Percentiles rank a stretch among this genome's conserved stretches.
Evolutionary conservation across 148 eudicot species (phyloP).

Genomic region (Diospyros lotus): DNA sequence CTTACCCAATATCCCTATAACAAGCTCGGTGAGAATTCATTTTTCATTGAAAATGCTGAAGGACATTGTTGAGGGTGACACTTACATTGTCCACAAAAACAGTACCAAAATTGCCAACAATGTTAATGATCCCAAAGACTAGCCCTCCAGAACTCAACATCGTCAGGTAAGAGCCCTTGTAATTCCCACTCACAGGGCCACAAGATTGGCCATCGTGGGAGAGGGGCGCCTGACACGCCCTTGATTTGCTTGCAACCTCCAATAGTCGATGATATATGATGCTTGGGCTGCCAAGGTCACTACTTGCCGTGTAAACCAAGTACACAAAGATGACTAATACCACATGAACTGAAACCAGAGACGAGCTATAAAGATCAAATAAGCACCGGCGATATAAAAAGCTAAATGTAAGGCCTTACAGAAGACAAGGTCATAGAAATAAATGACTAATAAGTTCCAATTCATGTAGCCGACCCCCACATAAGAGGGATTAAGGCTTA

Average conservation of each 20-base stretch:
- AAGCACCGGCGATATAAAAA: conserved; percentile 2
- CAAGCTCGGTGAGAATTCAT: neutral
- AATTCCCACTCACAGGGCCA: conserved; percentile 81
- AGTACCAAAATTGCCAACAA: conserved; percentile 92
- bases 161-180: conserved; percentile 81
- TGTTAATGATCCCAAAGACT: conserved; percentile 87
- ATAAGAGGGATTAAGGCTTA: too few species aligned
- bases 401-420: neutral
- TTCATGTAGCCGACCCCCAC: conserved; percentile 67
- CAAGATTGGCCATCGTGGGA: conserved; percentile 78
- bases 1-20: conserved; percentile 96
- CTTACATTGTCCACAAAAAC: conserved; percentile 95
- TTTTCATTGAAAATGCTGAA: neutral
- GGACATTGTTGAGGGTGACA: neutral
- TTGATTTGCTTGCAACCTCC: conserved; percentile 74
- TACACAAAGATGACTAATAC: conserved; percentile 84
- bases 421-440: neutral
- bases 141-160: conserved; percentile 94
- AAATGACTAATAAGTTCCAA: conserved; percentile 63
- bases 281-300: conserved; percentile 85
- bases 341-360: conserved; percentile 63
- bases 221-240: conserved; percentile 67
- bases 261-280: conserved; percentile 61
- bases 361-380: neutral
- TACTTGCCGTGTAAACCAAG: conserved; percentile 82